These are phyloP conservation scores for Hypoxylon crocopeplum DNA, from an alignment of 495 filamentous ascomycete species.

Conservation along the genomic window DNA sequence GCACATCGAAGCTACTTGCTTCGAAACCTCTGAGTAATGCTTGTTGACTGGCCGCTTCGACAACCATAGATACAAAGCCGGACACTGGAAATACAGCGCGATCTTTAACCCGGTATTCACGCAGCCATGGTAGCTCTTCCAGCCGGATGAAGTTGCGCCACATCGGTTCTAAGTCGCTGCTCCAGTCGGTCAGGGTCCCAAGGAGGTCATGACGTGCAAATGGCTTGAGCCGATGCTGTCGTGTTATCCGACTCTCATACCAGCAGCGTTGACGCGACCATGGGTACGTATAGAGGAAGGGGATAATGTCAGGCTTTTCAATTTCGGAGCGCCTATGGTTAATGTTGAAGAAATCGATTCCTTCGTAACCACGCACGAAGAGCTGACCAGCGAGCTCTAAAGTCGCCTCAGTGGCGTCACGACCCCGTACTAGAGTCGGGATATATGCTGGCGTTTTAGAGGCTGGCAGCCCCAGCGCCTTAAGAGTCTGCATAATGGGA, in stretches of 20 bases:
- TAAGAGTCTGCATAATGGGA: constrained; percentile 62
- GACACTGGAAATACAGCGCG: constrained; percentile 62
- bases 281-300: constrained; percentile 57
- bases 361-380: constrained; percentile 47
- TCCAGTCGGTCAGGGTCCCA: constrained; percentile 52
- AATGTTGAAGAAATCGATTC: constrained; percentile 46
- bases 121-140: constrained; percentile 58
- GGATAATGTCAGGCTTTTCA: constrained; percentile 49
- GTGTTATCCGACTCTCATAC: constrained; percentile 54
- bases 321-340: constrained; percentile 44
- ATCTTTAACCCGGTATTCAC: constrained; percentile 54
- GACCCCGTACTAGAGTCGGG: constrained; percentile 46
- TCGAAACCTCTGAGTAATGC: constrained; percentile 35
- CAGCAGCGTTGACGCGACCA: constrained; percentile 58
- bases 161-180: constrained; percentile 50
- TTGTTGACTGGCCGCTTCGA: constrained; percentile 57
- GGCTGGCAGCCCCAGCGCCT: constrained; percentile 44
- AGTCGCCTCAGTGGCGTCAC: constrained; percentile 45
- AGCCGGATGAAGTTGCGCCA: constrained; percentile 60
- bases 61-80: constrained; percentile 60
- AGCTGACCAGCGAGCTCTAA: constrained; percentile 51
- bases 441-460: constrained; percentile 46
- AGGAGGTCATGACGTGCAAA: constrained; percentile 59
- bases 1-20: constrained; percentile 31
- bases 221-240: constrained; percentile 55